Evolutionary conservation across 441 rosid species (phyloP), one percentile per base, ranked within the genome.

Genomic region (Manihot esculenta): DNA sequence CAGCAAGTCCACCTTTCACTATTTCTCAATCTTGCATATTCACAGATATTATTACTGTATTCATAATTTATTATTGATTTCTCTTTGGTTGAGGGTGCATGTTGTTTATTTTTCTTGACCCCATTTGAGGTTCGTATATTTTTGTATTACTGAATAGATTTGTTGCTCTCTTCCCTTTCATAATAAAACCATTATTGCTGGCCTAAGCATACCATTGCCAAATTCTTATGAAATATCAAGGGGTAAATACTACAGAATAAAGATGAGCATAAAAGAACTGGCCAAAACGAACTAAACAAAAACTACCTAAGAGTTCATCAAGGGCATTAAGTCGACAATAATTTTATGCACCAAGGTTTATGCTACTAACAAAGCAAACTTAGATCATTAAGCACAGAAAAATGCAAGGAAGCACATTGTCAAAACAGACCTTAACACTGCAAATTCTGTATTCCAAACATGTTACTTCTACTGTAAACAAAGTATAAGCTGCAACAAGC

Each of bases 71-170:
- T 72, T 64, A 14, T 26, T 50, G 42, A 62, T 55, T 70, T 64
- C 56, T 71, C 49, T 72, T 62, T 55, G 58, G 71, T 74, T 65
- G 59, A 68, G 69, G 63, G 61, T 57, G 23, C 15, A 30, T 83
- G 72, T 68, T 70, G 45, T 70, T 62, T 69, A 65, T 67, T 74
- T 72, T 66, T 72, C 71, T 24, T 70, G 45, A 20, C 72, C 62
- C 42, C 58, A 47, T 30, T 35, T 70, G 66, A 45, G 49, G 62
- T 57, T 75, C 78, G 68, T 76, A 33, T 74, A 62, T 70, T 73
- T 83, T 78, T 79, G 86, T 75, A 81, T 75, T 62, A 55, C 70
- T 77, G 68, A 82, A 77, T 89, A 82, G 84, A 79, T 68, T 56
- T 35, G 33, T 61, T 50, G 68, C 50, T 79, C 84, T 83, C 82